Evolutionary conservation across 1,284 basidiomycete species (phyloP), one percentile per base, ranked within the genome.

Genomic region (Puccinia horiana): DNA sequence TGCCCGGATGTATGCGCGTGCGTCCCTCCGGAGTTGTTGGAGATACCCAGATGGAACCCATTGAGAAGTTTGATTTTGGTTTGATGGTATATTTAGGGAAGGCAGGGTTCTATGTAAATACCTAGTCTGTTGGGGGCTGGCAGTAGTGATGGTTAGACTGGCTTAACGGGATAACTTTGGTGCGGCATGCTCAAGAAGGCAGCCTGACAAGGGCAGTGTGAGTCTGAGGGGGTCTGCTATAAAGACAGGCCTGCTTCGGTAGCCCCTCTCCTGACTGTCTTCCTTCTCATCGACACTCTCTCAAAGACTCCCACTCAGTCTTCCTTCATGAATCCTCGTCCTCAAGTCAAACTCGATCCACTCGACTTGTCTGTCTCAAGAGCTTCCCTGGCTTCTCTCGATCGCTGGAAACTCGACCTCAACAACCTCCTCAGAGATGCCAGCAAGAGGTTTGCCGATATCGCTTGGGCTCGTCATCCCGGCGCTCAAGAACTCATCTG

Each of bases 381-480:
- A 47, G 79, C 79, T 29, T 40, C 81, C 65, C 67, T 69, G 16
- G 75, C 65, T 14, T 61, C 73, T 16, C 76, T 52, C 65, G 65
- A 72, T 23, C 77, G 67, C 12, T 79, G 75, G 75, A 63, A 72
- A 56, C 20, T 26, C 12, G 92, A 96, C 88, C 90, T 97, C 16
- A 89, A 91, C 83, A 86, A 88, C 1, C 90, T 97, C 54, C 95
- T 94, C 87, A 89, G 90, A 83, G 89, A 92, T 83, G 92, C 95
- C 35, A 92, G 92, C 86, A 92, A 94, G 83, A 89, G 93, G 80
- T 96, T 94, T 86, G 92, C 93, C n/a, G 95, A 97, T 88, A 93
- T 98, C 76, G 91, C 93, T 23, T 97, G 95, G 95, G 87, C 88
- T 65, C 69, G 67, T 2, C 82, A 77, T 2, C 65, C 67, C 14